These are phyloP conservation scores for Clathrus columnatus DNA, from an alignment of 768 basidiomycete species.

Conservation along the genomic window DNA sequence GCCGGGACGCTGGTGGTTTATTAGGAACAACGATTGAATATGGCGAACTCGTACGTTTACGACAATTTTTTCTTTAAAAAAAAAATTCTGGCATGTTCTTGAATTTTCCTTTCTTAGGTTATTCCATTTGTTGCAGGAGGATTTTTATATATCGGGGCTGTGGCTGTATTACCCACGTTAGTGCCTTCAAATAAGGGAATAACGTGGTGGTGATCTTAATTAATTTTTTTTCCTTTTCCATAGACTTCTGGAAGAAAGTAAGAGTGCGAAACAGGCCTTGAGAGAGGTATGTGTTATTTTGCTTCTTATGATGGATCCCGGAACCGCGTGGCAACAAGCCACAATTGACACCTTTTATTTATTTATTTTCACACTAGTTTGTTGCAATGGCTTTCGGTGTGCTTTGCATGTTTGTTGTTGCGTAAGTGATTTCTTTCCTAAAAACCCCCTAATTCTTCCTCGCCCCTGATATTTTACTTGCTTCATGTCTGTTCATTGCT, in stretches of 20 bases:
- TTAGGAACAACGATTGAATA: constrained; percentile 75
- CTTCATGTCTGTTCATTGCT: not conserved
- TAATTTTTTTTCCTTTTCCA: constrained; percentile 6
- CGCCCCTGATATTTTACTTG: constrained; percentile 8
- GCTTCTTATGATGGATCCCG: too few relatives aligned
- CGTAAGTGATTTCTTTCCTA: constrained; percentile 49
- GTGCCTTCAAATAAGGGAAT: constrained; percentile 22
- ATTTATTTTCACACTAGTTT: constrained; percentile 45
- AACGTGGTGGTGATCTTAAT: not conserved
- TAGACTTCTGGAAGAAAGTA: constrained; percentile 80
- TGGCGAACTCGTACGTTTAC: constrained; percentile 65
- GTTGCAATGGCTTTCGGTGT: constrained; percentile 88
- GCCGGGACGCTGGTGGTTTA: constrained; percentile 66
- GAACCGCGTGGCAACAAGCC: not conserved
- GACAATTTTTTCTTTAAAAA: not conserved
- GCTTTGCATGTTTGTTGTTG: constrained; percentile 84
- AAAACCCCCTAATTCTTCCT: not conserved
- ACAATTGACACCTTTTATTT: not conserved
- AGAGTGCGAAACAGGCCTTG: constrained; percentile 79
- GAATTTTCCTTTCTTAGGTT: constrained; percentile 38
- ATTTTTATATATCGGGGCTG: constrained; percentile 89
- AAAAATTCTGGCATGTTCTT: not conserved
- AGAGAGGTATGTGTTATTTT: constrained; percentile 59
- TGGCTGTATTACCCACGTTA: constrained; percentile 85
- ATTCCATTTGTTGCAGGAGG: constrained; percentile 88